Evolutionary conservation across 768 basidiomycete genomes (phyloP).

Genomic region (Pleurotus salmoneostramineus): DNA sequence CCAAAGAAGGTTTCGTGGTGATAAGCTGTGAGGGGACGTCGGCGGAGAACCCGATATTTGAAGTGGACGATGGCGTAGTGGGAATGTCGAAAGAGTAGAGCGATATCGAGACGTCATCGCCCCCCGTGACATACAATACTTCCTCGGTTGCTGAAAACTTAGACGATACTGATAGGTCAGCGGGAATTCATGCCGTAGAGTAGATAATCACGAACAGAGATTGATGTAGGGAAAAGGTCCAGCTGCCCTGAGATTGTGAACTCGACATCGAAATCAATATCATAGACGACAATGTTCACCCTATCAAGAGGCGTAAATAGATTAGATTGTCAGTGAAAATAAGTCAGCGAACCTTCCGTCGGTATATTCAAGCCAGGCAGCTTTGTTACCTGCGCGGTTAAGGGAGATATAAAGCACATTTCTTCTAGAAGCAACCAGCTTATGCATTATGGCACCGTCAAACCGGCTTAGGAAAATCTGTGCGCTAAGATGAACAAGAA

Average conservation of each 20-base stretch:
- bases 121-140: not conserved
- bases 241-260: not conserved
- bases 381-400: not conserved
- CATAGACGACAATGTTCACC: not conserved
- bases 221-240: not conserved
- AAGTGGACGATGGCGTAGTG: not conserved
- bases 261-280: not conserved
- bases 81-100: not conserved
- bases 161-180: not conserved
- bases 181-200: not conserved
- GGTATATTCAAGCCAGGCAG: not conserved
- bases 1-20: not conserved
- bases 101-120: not conserved
- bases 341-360: not conserved
- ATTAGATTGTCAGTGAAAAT: not conserved
- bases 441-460: not conserved
- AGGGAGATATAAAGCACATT: not conserved
- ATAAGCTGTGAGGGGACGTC: not conserved
- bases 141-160: not conserved
- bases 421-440: not conserved
- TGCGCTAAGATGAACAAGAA: not conserved
- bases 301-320: not conserved
- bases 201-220: not conserved
- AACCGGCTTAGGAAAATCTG: not conserved
- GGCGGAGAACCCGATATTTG: not conserved